These are phyloP conservation scores for Didymella segeticola DNA, from an alignment of 2,329 filamentous ascomycete species.

Conservation along the genomic window DNA sequence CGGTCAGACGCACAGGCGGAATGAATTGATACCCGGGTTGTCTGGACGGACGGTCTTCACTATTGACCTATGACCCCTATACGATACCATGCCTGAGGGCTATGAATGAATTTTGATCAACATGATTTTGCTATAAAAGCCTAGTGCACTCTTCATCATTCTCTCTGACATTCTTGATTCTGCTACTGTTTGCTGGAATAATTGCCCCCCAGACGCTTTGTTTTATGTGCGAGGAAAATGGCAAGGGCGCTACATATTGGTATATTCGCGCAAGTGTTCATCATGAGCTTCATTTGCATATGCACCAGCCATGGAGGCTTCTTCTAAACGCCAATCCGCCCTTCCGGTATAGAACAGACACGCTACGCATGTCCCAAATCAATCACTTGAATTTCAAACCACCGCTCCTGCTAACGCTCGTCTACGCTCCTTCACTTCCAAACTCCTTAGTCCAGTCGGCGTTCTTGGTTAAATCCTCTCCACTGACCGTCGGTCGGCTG, in stretches of 20 bases:
- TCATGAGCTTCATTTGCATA: not conserved
- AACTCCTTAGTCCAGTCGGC: slow-evolving; percentile 96
- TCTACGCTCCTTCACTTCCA: slow-evolving; percentile 80
- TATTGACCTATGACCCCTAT: slow-evolving; percentile 6
- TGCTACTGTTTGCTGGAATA: no score
- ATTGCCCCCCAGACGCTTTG: not conserved
- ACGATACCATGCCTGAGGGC: slow-evolving; percentile 32
- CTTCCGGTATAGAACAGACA: slow-evolving; percentile 17
- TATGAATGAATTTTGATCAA: slow-evolving; percentile 4
- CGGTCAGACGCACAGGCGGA: no score
- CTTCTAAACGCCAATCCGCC: not conserved
- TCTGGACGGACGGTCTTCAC: slow-evolving; percentile 7
- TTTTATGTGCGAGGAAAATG: no score
- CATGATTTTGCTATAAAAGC: no score
- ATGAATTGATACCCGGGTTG: slow-evolving; percentile 14
- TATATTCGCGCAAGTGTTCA: no score
- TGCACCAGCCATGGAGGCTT: not conserved
- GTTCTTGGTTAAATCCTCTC: slow-evolving; percentile 82
- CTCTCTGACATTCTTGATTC: no score
- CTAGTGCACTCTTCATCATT: no score
- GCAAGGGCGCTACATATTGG: no score
- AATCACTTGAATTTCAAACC: not conserved
- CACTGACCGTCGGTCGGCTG: slow-evolving; percentile 87
- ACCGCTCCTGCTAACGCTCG: not conserved
- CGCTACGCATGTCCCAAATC: not conserved